Evolutionary conservation across 495 filamentous ascomycete species (phyloP).

Genomic region (Venustampulla echinocandica): DNA sequence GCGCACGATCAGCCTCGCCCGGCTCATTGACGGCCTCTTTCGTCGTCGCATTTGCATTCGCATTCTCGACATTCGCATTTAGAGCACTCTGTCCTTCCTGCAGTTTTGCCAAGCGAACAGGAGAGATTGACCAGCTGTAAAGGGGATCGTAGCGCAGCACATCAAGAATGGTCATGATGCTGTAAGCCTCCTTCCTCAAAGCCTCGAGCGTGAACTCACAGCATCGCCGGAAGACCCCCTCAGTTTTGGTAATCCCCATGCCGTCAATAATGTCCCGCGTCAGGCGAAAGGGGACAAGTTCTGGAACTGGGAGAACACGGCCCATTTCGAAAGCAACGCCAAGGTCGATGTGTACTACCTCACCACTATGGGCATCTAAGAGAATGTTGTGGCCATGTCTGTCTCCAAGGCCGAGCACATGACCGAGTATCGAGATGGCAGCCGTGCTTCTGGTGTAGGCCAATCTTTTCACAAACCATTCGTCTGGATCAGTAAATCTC

Average conservation of each 20-base stretch:
- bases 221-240: constrained; percentile 91
- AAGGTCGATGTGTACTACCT: constrained; percentile 94
- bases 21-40: constrained; percentile 57
- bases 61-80: constrained; percentile 27
- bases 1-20: constrained; percentile 82
- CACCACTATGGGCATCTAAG: constrained; percentile 79
- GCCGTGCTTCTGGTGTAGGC: constrained; percentile 90
- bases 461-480: constrained; percentile 82
- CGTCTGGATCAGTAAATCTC: constrained; percentile 84
- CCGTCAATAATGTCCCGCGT: constrained; percentile 95
- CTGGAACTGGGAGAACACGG: constrained; percentile 85
- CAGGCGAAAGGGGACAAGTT: constrained; percentile 89
- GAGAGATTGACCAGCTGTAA: constrained; percentile 93
- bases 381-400: constrained; percentile 95
- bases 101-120: constrained; percentile 60
- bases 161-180: constrained; percentile 94
- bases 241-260: constrained; percentile 91
- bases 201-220: constrained; percentile 97
- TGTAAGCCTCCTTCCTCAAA: constrained; percentile 81
- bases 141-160: constrained; percentile 93
- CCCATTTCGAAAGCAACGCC: constrained; percentile 94
- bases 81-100: constrained; percentile 43
- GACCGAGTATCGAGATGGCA: constrained; percentile 88
- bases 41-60: constrained; percentile 20
- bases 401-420: constrained; percentile 91